These are phyloP conservation scores for Poterioochromonas sp. DNA, from an alignment of 352 stramenopile species.

Conservation along the genomic window DNA sequence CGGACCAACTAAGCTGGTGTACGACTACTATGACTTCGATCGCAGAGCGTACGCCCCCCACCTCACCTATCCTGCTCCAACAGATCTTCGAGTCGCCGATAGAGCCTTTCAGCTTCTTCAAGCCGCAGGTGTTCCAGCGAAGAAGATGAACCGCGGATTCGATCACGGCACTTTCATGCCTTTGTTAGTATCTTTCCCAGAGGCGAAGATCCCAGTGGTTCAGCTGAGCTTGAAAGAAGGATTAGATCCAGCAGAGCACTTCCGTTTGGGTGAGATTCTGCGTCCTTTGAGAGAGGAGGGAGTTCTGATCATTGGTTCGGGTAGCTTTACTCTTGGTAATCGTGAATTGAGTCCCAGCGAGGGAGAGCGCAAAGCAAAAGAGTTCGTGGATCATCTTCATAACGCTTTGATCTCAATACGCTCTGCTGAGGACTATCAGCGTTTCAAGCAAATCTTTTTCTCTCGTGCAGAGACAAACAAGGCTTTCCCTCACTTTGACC, in stretches of 20 bases:
- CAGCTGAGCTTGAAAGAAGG: conserved; percentile 60
- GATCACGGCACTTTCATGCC: conserved; percentile 85
- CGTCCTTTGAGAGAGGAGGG: conserved; percentile 56
- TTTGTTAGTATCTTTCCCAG: conserved; percentile 69
- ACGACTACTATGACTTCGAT: conserved; percentile 79
- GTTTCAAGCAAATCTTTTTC: neutral
- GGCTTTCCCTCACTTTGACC: neutral
- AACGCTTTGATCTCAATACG: too few species aligned
- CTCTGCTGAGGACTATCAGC: neutral
- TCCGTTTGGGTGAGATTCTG: conserved; percentile 60
- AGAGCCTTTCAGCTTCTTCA: conserved; percentile 57
- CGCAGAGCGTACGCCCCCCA: conserved; percentile 59
- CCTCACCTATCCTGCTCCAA: conserved; percentile 64
- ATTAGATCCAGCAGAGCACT: conserved; percentile 53
- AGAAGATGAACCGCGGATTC: conserved; percentile 59
- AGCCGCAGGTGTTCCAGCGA: conserved; percentile 48
- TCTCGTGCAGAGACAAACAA: neutral
- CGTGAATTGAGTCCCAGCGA: neutral
- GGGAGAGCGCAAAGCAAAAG: neutral
- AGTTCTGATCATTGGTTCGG: conserved; percentile 69
- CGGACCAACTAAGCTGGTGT: conserved; percentile 55
- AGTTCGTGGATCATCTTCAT: neutral
- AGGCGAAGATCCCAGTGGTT: conserved; percentile 72
- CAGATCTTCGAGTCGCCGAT: conserved; percentile 56
- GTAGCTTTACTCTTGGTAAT: conserved; percentile 44